Evolutionary conservation across 192 early-diverging fungal species (phyloP).

Genomic region (Pilaira anomala): DNA sequence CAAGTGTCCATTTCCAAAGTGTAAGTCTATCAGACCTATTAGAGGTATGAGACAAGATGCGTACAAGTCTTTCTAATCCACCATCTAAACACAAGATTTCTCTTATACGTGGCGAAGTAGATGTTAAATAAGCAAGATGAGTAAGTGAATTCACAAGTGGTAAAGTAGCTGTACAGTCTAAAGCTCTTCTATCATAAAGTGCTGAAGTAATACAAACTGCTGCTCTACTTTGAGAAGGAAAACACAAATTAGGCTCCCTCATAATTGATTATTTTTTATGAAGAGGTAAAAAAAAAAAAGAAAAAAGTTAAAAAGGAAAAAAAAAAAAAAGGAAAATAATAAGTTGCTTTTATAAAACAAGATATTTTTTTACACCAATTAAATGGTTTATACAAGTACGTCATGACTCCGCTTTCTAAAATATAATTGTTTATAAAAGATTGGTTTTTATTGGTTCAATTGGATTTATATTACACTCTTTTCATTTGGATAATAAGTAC

Average conservation of each 20-base stretch:
- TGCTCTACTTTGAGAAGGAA: constrained; percentile 75
- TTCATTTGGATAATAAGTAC: constrained; percentile 15
- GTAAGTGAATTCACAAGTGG: constrained; percentile 89
- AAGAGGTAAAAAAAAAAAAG: constrained; percentile 1
- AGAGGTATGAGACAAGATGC: constrained; percentile 58
- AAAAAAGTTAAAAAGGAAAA: constrained; percentile 8
- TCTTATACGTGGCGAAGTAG: constrained; percentile 75
- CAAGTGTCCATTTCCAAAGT: constrained; percentile 78
- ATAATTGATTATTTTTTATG: constrained; percentile 30
- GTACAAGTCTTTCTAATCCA: constrained; percentile 81
- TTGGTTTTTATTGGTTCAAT: too few relatives aligned
- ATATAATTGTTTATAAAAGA: too few relatives aligned
- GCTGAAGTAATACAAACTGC: constrained; percentile 76
- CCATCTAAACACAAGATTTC: constrained; percentile 83
- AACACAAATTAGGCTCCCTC: constrained; percentile 83
- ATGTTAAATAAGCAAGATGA: constrained; percentile 84
- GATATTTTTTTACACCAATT: too few relatives aligned
- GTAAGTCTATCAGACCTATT: constrained; percentile 55
- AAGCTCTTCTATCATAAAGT: constrained; percentile 89
- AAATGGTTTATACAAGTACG: too few relatives aligned
- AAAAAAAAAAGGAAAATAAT: constrained; percentile 12
- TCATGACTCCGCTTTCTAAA: too few relatives aligned
- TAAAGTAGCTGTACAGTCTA: constrained; percentile 83
- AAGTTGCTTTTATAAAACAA: neutral
- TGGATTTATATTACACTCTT: constrained; percentile 13